Evolutionary conservation across 306 rosid species (phyloP).

Genomic region (Adenanthera pavonina): DNA sequence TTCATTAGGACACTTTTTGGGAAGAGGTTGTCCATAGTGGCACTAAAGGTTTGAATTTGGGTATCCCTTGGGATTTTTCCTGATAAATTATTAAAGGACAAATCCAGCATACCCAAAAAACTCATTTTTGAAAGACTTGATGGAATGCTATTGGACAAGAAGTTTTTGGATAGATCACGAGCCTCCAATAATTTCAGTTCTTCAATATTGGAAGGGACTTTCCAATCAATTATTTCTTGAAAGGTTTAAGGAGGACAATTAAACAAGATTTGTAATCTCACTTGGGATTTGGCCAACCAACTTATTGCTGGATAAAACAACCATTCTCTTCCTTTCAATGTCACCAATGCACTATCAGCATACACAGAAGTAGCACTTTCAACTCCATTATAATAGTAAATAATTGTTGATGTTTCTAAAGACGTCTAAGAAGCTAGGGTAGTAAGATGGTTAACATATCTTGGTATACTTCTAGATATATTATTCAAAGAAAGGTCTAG

Average conservation of each 20-base stretch:
- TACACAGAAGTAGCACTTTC: background rate
- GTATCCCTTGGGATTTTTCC: constrained; percentile 26
- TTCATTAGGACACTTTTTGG: constrained; percentile 22
- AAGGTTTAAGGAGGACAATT: too few species aligned
- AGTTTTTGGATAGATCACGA: constrained; percentile 41
- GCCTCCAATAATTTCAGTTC: constrained; percentile 27
- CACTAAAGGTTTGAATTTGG: constrained; percentile 23
- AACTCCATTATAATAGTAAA: constrained; percentile 16
- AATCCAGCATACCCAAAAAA: constrained; percentile 9
- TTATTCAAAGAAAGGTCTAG: too few species aligned
- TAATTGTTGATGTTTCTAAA: constrained; percentile 6
- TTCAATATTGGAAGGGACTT: background rate
- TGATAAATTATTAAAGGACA: constrained; percentile 35
- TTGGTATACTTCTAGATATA: too few species aligned
- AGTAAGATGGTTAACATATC: too few species aligned
- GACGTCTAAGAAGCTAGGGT: background rate
- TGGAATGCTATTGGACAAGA: constrained; percentile 33
- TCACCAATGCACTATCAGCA: background rate
- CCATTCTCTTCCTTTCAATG: constrained; percentile 33
- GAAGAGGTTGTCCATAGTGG: constrained; percentile 41
- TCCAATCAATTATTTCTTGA: too few species aligned
- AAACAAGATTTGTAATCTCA: background rate
- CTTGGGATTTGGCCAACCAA: constrained; percentile 39
- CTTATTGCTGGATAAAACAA: constrained; percentile 41
- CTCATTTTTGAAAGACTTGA: background rate